A percentile compares a stretch with the other conserved stretches of the same genome.
Conservation (phyloP, 345 rosid species). For the Linum usitatissimum region DNA sequence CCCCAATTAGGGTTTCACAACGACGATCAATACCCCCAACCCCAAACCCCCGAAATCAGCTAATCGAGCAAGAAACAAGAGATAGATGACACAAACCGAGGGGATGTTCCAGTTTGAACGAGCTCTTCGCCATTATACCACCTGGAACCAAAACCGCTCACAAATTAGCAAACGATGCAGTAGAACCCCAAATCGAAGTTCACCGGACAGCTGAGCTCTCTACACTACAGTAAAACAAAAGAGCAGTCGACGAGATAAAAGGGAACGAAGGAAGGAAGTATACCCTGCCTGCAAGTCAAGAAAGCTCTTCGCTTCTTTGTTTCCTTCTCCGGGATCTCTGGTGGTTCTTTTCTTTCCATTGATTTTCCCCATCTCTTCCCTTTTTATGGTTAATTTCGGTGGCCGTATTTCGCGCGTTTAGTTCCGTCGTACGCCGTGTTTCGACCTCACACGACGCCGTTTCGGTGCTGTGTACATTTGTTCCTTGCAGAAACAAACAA, state of each 20-base stretch:
- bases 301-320: neutral
- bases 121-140: constrained; percentile 6
- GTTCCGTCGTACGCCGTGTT: too few relatives aligned
- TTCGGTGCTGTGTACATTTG: too few relatives aligned
- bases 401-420: too few relatives aligned
- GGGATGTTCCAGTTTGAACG: constrained; percentile 8
- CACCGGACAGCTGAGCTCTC: neutral
- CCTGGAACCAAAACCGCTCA: neutral
- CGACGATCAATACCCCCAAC: neutral
- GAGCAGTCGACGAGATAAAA: neutral
- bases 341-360: too few relatives aligned
- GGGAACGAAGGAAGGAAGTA: neutral
- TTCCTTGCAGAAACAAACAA: too few relatives aligned
- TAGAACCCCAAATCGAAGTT: neutral
- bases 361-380: too few relatives aligned
- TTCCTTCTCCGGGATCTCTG: neutral
- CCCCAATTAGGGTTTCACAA: neutral
- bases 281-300: neutral
- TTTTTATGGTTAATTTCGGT: too few relatives aligned
- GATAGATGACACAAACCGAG: neutral
- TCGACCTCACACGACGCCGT: too few relatives aligned
- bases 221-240: neutral
- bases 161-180: neutral
- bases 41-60: neutral
- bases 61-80: neutral